Percentiles rank a stretch among this genome's conserved stretches.
phyloP scores from a whole-genome alignment of 139 green algal species.

The Chlorella sp. region DNA sequence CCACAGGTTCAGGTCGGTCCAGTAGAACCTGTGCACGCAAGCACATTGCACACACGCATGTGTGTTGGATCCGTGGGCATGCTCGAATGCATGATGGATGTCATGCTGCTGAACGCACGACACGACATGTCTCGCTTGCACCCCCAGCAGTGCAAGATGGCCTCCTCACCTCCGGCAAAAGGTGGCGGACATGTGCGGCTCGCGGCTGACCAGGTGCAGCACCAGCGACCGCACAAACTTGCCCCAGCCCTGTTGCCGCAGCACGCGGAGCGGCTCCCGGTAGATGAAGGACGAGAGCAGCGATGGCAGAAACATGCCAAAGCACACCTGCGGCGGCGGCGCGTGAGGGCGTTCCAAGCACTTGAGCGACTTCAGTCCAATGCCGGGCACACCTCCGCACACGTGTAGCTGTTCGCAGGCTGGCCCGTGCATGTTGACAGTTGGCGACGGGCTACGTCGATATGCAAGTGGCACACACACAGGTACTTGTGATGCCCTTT shows the following conservation, averaged over 20 bases:
- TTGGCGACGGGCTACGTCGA: no score
- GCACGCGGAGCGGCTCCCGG: constrained; percentile 7
- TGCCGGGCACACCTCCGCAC: no score
- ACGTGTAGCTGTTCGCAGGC: no score
- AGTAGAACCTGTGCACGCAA: constrained; percentile 3
- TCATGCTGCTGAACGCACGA: not conserved
- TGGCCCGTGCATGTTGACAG: no score
- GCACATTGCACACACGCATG: no score
- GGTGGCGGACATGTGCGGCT: constrained; percentile 7
- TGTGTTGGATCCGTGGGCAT: no score
- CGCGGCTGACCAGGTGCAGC: constrained; percentile 4
- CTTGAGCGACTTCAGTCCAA: no score
- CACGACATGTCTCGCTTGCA: not conserved
- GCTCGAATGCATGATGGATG: no score
- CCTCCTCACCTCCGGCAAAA: constrained; percentile 8
- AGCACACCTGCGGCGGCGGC: no score
- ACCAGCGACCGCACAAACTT: not conserved
- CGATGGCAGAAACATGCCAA: constrained; percentile 48
- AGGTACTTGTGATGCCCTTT: no score
- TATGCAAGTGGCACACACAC: no score
- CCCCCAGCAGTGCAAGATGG: not conserved
- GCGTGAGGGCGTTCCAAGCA: no score
- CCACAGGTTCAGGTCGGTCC: constrained; percentile 41
- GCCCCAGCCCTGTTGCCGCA: not conserved
- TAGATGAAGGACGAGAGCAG: constrained; percentile 49